phyloP scores from a whole-genome alignment of 352 stramenopile genomes.

The Globisporangium uncinulatum region DNA sequence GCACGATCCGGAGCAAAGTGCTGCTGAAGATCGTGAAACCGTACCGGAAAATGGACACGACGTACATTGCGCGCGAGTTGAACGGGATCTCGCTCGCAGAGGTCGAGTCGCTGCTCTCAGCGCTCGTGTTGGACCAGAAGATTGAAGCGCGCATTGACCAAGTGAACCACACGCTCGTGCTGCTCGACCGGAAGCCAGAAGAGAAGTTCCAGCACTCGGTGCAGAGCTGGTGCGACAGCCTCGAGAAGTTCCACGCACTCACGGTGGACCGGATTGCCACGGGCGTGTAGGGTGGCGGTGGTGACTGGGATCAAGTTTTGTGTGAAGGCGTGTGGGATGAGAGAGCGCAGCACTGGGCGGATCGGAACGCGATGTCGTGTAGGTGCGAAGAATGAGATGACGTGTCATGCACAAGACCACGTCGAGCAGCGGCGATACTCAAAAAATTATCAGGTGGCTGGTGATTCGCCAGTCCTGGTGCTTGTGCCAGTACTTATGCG shows the following conservation, averaged over 20 bases:
- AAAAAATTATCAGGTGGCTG: no score
- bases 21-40: slow-evolving; percentile 91
- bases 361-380: no score
- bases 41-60: slow-evolving; percentile 91
- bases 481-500: no score
- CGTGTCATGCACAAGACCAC: no score
- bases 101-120: slow-evolving; percentile 86
- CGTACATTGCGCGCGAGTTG: slow-evolving; percentile 89
- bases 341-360: no score
- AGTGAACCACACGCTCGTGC: slow-evolving; percentile 67
- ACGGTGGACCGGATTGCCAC: slow-evolving; percentile 48
- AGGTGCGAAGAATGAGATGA: no score
- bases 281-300: slow-evolving; percentile 21
- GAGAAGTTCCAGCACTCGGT: slow-evolving; percentile 70
- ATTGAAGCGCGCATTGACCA: slow-evolving; percentile 93
- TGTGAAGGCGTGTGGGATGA: no score
- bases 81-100: slow-evolving; percentile 89
- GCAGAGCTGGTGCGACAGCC: slow-evolving; percentile 50
- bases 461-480: no score
- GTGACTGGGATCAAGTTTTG: no score
- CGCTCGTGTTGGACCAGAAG: slow-evolving; percentile 12
- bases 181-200: slow-evolving; percentile 57
- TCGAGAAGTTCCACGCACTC: slow-evolving; percentile 72
- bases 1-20: slow-evolving; percentile 94
- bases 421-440: no score